Evolutionary conservation across 2,329 filamentous ascomycete genomes (phyloP).

Genomic region (Plenodomus lindquistii): DNA sequence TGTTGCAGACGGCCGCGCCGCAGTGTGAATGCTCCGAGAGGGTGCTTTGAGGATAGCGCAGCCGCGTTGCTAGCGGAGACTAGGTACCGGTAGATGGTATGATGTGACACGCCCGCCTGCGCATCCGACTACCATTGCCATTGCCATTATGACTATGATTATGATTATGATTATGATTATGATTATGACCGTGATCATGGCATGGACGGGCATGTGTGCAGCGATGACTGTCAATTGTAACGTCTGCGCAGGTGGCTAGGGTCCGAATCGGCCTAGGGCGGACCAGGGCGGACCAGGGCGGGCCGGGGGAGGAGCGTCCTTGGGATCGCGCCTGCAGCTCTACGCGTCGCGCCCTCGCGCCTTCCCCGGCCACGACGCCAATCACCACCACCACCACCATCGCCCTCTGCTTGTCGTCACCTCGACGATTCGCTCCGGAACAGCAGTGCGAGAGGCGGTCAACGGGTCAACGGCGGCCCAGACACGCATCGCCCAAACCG

Average conservation of each 20-base stretch:
- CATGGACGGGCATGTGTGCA: too few species aligned
- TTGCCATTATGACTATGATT: too few species aligned
- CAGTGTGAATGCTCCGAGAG: conserved; percentile 29
- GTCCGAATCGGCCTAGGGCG: too few species aligned
- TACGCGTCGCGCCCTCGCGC: conserved; percentile 21
- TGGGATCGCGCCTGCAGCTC: conserved; percentile 24
- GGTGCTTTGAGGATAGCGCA: conserved; percentile 17
- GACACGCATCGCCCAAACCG: conserved; percentile 32
- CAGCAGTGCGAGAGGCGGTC: conserved; percentile 18
- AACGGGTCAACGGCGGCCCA: conserved; percentile 26
- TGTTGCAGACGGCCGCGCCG: conserved; percentile 22
- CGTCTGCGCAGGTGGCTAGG: too few species aligned
- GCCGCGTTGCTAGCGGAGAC: conserved; percentile 33
- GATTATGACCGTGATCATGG: too few species aligned
- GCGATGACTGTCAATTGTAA: too few species aligned
- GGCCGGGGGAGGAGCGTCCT: too few species aligned
- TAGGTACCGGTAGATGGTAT: too few species aligned
- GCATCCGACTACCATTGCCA: too few species aligned
- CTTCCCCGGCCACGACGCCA: conserved; percentile 10
- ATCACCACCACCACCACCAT: conserved; percentile 4
- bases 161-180: too few species aligned
- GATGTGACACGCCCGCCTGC: conserved; percentile 18
- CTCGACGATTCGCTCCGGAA: neutral
- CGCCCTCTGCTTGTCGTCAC: neutral
- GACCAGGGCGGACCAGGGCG: conserved; percentile 28